Conservation (phyloP, 2,329 filamentous ascomycete species). For the Atkinsonella texensis region DNA sequence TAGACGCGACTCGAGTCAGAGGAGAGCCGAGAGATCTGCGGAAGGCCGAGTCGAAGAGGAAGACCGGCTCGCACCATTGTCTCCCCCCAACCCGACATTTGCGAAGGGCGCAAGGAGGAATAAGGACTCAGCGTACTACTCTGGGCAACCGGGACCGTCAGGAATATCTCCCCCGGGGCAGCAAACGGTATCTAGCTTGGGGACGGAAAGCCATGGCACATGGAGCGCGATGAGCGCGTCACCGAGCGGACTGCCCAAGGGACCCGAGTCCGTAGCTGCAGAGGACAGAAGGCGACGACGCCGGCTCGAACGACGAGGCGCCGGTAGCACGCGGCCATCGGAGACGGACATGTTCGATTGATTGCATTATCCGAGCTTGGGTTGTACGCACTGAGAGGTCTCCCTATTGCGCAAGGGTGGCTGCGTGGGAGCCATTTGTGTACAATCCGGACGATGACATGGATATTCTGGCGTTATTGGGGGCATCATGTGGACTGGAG, state of each 20-base stretch:
- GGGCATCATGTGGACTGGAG: not conserved
- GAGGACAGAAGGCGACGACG: constrained; percentile 43
- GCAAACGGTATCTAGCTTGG: constrained; percentile 35
- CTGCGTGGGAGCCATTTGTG: not conserved
- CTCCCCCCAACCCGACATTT: constrained; percentile 45
- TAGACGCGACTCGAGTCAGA: constrained; percentile 38
- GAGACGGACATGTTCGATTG: constrained; percentile 28
- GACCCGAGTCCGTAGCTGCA: constrained; percentile 23
- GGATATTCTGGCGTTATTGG: not conserved
- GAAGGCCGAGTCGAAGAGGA: constrained; percentile 31
- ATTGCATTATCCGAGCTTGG: not conserved
- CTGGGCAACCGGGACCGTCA: constrained; percentile 35
- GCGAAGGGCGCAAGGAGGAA: constrained; percentile 34
- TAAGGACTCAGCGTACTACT: constrained; percentile 53
- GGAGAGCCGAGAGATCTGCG: constrained; percentile 32
- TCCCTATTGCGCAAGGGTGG: not conserved
- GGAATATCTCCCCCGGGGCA: constrained; percentile 26
- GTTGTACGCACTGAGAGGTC: not conserved
- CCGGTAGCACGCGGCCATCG: constrained; percentile 21
- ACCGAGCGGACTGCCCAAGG: constrained; percentile 27
- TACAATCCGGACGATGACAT: not conserved
- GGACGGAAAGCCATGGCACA: constrained; percentile 38
- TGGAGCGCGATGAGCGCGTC: constrained; percentile 42
- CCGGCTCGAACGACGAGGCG: constrained; percentile 40
- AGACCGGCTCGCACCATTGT: constrained; percentile 30